A percentile compares a stretch with the other conserved stretches of the same genome.
Conservation (phyloP, 306 rosid genomes). For the Quercus bicolor region DNA sequence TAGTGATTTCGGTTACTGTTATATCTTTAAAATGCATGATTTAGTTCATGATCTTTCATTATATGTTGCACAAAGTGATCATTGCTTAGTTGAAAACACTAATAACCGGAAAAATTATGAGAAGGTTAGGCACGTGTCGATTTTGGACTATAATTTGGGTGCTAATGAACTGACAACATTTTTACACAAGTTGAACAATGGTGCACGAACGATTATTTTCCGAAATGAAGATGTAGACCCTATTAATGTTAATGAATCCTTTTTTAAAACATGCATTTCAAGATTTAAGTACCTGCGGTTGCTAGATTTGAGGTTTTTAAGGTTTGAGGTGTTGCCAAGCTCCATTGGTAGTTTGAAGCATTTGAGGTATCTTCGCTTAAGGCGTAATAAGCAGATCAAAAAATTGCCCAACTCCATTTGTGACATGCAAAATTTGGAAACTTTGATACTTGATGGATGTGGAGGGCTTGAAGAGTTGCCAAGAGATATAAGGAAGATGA, state of each 20-base stretch:
- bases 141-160: background rate
- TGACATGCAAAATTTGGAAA: background rate
- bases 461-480: background rate
- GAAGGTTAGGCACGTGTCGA: background rate
- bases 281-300: background rate
- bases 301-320: constrained; percentile 5
- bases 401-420: background rate
- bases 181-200: background rate
- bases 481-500: no score
- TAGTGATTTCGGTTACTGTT: no score
- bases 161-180: background rate
- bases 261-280: background rate
- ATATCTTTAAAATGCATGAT: no score
- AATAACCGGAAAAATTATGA: background rate
- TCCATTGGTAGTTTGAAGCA: background rate
- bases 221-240: background rate
- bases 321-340: background rate
- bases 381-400: background rate
- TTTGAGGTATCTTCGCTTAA: background rate
- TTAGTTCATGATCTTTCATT: no score
- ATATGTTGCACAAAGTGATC: background rate
- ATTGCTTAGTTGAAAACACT: background rate
- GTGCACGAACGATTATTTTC: constrained; percentile 3
- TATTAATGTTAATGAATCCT: background rate
- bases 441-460: background rate